phyloP scores from a whole-genome alignment of 2,329 filamentous ascomycete species.

The Trichoderma breve region DNA sequence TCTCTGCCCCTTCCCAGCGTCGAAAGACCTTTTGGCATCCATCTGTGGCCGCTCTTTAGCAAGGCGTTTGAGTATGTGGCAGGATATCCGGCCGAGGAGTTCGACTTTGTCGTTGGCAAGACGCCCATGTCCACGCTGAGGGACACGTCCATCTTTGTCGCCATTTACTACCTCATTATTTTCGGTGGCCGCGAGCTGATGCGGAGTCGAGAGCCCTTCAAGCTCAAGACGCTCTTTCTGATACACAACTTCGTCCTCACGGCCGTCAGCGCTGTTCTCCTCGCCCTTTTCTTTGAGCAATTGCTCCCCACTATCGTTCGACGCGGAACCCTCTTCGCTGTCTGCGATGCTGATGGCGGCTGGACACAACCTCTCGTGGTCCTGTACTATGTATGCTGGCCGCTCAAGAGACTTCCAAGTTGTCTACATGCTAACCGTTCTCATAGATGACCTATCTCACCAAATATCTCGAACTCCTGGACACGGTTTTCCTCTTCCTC shows the following conservation, averaged over 20 bases:
- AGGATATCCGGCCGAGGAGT: conserved; percentile 76
- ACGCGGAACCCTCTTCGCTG: conserved; percentile 74
- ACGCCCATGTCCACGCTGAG: conserved; percentile 81
- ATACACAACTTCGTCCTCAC: conserved; percentile 88
- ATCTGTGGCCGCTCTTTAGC: conserved; percentile 57
- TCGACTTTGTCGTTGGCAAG: conserved; percentile 67
- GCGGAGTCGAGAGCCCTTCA: conserved; percentile 71
- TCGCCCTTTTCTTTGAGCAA: conserved; percentile 78
- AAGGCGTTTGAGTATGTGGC: conserved; percentile 66
- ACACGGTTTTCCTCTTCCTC: conserved; percentile 85
- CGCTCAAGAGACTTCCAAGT: not conserved
- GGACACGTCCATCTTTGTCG: conserved; percentile 66
- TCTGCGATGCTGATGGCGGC: conserved; percentile 65
- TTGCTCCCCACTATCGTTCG: conserved; percentile 70
- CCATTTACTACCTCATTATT: conserved; percentile 78
- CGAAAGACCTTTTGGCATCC: conserved; percentile 22
- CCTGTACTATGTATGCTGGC: conserved; percentile 74
- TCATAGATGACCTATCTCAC: conserved; percentile 82
- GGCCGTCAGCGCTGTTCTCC: conserved; percentile 66
- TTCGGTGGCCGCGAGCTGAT: conserved; percentile 82
- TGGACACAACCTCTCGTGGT: conserved; percentile 83
- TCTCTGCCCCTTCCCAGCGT: not conserved
- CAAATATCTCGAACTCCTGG: conserved; percentile 84
- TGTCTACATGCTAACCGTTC: conserved; percentile 12
- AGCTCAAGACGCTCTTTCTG: conserved; percentile 77